phyloP scores from a whole-genome alignment of 2,329 filamentous ascomycete species.

The Calonectria ilicicola region DNA sequence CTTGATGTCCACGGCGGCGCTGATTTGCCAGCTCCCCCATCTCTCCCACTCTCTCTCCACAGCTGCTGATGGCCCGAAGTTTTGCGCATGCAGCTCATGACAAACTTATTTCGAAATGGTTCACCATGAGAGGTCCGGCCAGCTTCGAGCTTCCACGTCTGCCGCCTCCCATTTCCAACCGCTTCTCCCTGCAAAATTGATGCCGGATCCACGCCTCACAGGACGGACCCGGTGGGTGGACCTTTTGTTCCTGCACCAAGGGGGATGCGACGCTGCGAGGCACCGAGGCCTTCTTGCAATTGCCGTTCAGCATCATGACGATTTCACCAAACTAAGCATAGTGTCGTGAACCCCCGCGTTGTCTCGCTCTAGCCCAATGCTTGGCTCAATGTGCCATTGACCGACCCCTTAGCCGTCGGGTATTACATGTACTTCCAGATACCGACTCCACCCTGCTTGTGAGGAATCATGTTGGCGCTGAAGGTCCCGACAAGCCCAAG shows the following conservation, averaged over 20 bases:
- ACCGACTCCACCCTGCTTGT: constrained; percentile 37
- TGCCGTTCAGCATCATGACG: constrained; percentile 36
- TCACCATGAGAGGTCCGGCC: constrained; percentile 36
- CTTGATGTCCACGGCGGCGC: constrained; percentile 31
- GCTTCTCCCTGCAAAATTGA: background rate
- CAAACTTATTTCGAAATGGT: constrained; percentile 44
- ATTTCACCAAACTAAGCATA: constrained; percentile 38
- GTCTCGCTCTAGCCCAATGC: constrained; percentile 26
- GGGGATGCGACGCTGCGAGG: background rate
- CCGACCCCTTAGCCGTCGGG: constrained; percentile 28
- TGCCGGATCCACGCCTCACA: constrained; percentile 6
- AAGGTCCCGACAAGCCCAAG: constrained; percentile 36
- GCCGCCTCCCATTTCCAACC: constrained; percentile 28
- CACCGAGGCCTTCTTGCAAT: constrained; percentile 24
- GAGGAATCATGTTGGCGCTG: constrained; percentile 39
- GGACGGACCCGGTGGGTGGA: constrained; percentile 25
- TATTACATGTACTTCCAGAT: constrained; percentile 27
- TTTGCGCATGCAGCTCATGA: constrained; percentile 40
- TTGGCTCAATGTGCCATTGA: constrained; percentile 16
- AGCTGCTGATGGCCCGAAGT: constrained; percentile 41
- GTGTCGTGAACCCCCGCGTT: constrained; percentile 39
- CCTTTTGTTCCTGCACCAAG: constrained; percentile 33
- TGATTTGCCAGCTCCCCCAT: constrained; percentile 41
- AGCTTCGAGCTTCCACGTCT: constrained; percentile 25
- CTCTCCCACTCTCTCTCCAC: constrained; percentile 45